Evolutionary conservation across 2,329 filamentous ascomycete species (phyloP).

Genomic region (Exophiala spinifera): DNA sequence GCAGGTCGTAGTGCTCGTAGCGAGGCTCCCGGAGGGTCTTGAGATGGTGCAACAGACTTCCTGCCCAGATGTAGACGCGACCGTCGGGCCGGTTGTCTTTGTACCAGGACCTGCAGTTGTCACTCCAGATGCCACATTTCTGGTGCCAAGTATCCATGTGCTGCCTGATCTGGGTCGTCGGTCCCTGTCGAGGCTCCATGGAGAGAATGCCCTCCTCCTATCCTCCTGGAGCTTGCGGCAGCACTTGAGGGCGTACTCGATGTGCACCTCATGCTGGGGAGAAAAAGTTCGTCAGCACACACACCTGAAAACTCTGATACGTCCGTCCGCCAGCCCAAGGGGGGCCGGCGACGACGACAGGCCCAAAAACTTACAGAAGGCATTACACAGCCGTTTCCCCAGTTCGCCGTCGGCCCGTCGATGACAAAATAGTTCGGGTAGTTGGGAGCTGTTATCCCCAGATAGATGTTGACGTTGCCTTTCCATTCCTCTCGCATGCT

Average conservation of each 20-base stretch:
- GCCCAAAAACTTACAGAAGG: too few relatives aligned
- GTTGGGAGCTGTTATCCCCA: too few relatives aligned
- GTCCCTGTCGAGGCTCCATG: constrained; percentile 9
- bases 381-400: constrained; percentile 32
- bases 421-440: constrained; percentile 43
- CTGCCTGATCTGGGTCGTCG: constrained; percentile 26
- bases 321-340: too few relatives aligned
- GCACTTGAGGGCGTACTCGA: constrained; percentile 33
- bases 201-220: too few relatives aligned
- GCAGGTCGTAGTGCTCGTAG: constrained; percentile 44
- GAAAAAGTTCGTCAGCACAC: too few relatives aligned
- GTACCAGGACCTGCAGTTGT: constrained; percentile 32
- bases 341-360: too few relatives aligned
- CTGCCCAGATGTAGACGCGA: constrained; percentile 41
- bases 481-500: constrained; percentile 45
- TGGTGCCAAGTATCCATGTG: constrained; percentile 32
- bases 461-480: too few relatives aligned
- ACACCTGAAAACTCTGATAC: too few relatives aligned
- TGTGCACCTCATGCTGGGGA: constrained; percentile 13
- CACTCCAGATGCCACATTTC: constrained; percentile 30
- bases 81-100: constrained; percentile 19
- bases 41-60: constrained; percentile 39
- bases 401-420: constrained; percentile 32
- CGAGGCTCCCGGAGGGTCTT: constrained; percentile 37
- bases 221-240: constrained; percentile 34